Evolutionary conservation across 495 filamentous ascomycete species (phyloP), one percentile per base, ranked within the genome.

Genomic region (Xylaria cubensis): DNA sequence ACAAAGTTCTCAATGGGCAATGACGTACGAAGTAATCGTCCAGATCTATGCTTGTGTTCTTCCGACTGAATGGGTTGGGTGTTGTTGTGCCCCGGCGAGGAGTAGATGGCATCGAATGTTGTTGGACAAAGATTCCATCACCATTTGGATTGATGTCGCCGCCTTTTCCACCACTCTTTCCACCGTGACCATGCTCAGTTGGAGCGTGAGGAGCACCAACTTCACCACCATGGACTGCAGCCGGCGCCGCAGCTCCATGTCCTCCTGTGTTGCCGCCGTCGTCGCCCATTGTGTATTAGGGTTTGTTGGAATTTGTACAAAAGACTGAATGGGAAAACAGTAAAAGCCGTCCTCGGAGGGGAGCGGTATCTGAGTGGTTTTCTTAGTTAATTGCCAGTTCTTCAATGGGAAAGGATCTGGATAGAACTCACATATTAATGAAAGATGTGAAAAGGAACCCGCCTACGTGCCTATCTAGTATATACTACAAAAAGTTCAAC

Each of bases 1-100:
- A n/a, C 0, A 2, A 50, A 53, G 32, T 29, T 12, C 26, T 46
- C 19, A 21, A 26, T 4, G 24, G 17, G 48, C 1, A 42, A 36
- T 19, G 32, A 74, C 85, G 1, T 82, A 88, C 87, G 69, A 90
- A 88, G 72, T 89, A 89, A 72, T 84, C 84, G 69, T 88, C 87
- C 10, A 88, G 63, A 67, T 85, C 84, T 15, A 85, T 70, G 24
- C 76, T 78, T 0, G 80, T 85, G 74, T 82, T 81, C 75, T 83
- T 84, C n/a, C 81, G 74, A 53, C 81, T 82, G 77, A 85, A 84
- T 3, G 84, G 83, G 32, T 84, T 86, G 15, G 82, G 81, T 4
- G 84, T 81, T 51, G 74, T 64, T 32, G 78, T 74, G 9, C 65
- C 21, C 1, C 72, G 76, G 12, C 74, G 74, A 13, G 83, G 81